Evolutionary conservation across 352 stramenopile genomes (phyloP).

Genomic region (Phytopythium cucurbitacearum): DNA sequence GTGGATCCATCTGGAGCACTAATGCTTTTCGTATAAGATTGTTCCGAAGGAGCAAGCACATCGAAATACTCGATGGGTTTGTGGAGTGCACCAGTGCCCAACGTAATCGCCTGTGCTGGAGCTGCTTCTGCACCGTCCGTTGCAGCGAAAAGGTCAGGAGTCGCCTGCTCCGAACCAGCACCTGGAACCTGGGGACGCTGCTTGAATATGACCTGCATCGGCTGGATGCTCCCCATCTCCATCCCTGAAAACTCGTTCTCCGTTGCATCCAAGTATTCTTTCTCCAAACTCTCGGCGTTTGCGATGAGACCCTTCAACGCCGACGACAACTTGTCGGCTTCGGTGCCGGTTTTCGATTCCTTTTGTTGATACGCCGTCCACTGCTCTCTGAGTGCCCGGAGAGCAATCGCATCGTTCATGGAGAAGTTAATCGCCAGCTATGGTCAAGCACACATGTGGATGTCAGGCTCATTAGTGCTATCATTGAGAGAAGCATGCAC

Average conservation of each 20-base stretch:
- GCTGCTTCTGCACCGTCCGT: too few species aligned
- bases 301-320: conserved; percentile 43
- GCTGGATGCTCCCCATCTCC: conserved; percentile 21
- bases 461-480: too few species aligned
- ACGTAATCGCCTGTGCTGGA: conserved; percentile 19
- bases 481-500: too few species aligned
- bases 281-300: conserved; percentile 44
- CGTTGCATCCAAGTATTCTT: conserved; percentile 32
- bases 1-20: conserved; percentile 67
- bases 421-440: conserved; percentile 75
- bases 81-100: conserved; percentile 37
- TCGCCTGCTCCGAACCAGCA: conserved; percentile 9
- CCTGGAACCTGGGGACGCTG: conserved; percentile 50
- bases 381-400: conserved; percentile 48
- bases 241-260: conserved; percentile 26
- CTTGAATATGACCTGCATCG: conserved; percentile 84
- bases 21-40: conserved; percentile 68
- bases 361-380: conserved; percentile 35
- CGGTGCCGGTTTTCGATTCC: conserved; percentile 8
- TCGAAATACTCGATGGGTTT: conserved; percentile 65
- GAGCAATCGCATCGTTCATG: conserved; percentile 53
- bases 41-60: conserved; percentile 41
- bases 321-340: conserved; percentile 31
- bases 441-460: not conserved
- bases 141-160: conserved; percentile 21